A percentile compares a stretch with the other conserved stretches of the same genome.
Evolutionary conservation across 352 stramenopile species (phyloP).

Genomic region (Phytophthora sansomeana): DNA sequence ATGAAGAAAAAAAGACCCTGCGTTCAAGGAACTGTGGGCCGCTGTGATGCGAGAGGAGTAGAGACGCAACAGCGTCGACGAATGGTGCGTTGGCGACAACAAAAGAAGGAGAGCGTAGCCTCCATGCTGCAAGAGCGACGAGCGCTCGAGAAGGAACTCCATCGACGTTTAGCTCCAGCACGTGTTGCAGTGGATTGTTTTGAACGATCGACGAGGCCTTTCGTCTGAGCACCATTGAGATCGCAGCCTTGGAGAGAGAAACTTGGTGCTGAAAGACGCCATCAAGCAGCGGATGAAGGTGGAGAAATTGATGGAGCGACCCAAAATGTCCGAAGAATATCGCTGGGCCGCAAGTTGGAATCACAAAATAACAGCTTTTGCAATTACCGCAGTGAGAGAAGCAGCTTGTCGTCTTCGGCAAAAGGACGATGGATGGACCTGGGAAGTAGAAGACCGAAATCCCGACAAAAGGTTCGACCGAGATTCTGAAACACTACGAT

Average conservation of each 20-base stretch:
- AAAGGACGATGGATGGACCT: too few species aligned
- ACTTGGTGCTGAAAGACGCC: background rate
- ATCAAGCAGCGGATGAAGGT: background rate
- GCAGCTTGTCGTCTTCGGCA: too few species aligned
- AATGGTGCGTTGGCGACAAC: background rate
- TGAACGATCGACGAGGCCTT: background rate
- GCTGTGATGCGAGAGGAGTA: background rate
- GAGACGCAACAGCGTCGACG: background rate
- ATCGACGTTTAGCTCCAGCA: background rate
- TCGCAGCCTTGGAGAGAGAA: background rate
- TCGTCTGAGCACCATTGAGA: background rate
- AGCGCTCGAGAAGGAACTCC: background rate
- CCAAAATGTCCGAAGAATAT: too few species aligned
- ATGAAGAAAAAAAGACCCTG: background rate
- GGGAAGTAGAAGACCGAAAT: too few species aligned
- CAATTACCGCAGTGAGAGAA: too few species aligned
- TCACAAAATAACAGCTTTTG: too few species aligned
- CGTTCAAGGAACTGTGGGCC: background rate
- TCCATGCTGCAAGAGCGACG: background rate
- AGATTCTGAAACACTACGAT: too few species aligned
- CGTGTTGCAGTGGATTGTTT: background rate
- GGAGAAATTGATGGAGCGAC: background rate
- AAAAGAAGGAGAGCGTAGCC: background rate
- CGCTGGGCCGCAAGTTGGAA: too few species aligned
- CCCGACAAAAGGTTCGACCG: too few species aligned